Evolutionary conservation across 1,284 basidiomycete genomes (phyloP).

Genomic region (Apiotrichum gracile): DNA sequence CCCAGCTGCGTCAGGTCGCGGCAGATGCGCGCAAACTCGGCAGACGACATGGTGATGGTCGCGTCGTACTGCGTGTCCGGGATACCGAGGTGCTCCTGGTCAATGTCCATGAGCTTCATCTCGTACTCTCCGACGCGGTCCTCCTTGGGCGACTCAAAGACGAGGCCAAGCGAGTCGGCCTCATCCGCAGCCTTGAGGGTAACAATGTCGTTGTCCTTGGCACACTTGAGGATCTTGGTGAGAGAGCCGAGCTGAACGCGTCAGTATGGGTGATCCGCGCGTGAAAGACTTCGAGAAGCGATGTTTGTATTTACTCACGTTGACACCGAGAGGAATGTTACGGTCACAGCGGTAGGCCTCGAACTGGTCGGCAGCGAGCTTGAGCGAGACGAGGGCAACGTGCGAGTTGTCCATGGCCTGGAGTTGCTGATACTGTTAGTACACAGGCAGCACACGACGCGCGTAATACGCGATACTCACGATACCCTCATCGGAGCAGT

Average conservation of each 20-base stretch:
- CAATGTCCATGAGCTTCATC: constrained; percentile 99
- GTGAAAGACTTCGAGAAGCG: not conserved
- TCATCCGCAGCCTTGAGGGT: constrained; percentile 90
- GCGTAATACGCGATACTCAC: too few species aligned
- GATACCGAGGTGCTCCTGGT: constrained; percentile 89
- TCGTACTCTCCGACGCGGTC: constrained; percentile 97
- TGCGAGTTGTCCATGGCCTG: constrained; percentile 99
- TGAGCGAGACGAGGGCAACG: constrained; percentile 76
- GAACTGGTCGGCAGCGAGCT: constrained; percentile 70
- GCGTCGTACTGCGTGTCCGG: constrained; percentile 99
- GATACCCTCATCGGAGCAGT: constrained; percentile 94
- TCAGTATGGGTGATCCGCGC: constrained; percentile 2
- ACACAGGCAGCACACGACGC: constrained; percentile 34
- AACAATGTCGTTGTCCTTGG: constrained; percentile 91
- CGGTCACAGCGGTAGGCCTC: constrained; percentile 90
- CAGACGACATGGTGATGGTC: constrained; percentile 77
- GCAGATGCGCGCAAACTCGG: constrained; percentile 88
- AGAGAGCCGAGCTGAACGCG: constrained; percentile 62
- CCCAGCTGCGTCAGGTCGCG: constrained; percentile 88
- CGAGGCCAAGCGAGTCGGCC: constrained; percentile 79
- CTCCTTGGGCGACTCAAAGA: constrained; percentile 84
- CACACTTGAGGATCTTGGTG: constrained; percentile 94
- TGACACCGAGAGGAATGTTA: constrained; percentile 88
- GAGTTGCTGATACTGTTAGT: constrained; percentile 54
- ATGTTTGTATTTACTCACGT: constrained; percentile 50